Base-by-base conservation (phyloP, 495 filamentous ascomycete genomes). In the Parathielavia appendiculata region DNA sequence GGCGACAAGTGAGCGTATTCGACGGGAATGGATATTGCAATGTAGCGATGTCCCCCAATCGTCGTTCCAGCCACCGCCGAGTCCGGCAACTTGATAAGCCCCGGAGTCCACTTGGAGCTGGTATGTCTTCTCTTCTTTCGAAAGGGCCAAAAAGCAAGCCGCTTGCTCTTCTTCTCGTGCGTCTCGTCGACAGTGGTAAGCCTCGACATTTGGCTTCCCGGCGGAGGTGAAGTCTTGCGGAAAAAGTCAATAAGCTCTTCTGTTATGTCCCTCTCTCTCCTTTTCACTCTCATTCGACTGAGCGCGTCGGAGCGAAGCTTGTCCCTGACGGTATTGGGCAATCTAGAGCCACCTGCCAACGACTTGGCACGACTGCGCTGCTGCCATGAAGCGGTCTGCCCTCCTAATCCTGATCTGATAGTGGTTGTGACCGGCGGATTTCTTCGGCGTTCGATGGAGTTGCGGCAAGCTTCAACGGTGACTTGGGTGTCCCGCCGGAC, bases 21-120 rank as follows among this genome's bases (percentile, higher is more conserved):
- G 14, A 62, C n/a, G 0, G 79, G 78, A 17, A 81, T 79, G 22
- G 78, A 78, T 44, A 81, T 81, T 16, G 77, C 77, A 61, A 81
- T 79, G 58, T 82, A 72, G 1, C 72, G 69, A 53, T 74, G 66
- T 2, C 78, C 78, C 2, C 58, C 67, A 0, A 55, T 74, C 0
- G 74, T 78, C 23, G 62, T 71, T 4, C 74, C 71, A 10, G 73
- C 71, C 10, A 78, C 70, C 1, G 78, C 74, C 39, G 71, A 72
- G 58, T 80, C 76, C 12, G 79, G 78, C 17, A 81, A 62, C 50
- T 59, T 61, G 35, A 80, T 66, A 1, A 60, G 40, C 1, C 65
- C 65, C n/a, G 66, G 26, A 32, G 63, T 30, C 39, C 19, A 55
- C n/a, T 40, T 34, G 38, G 2, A 5, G 1, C 22, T 49, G 8